phyloP scores from a whole-genome alignment of 1,139 yeast genomes.

The Pichia sp. region DNA sequence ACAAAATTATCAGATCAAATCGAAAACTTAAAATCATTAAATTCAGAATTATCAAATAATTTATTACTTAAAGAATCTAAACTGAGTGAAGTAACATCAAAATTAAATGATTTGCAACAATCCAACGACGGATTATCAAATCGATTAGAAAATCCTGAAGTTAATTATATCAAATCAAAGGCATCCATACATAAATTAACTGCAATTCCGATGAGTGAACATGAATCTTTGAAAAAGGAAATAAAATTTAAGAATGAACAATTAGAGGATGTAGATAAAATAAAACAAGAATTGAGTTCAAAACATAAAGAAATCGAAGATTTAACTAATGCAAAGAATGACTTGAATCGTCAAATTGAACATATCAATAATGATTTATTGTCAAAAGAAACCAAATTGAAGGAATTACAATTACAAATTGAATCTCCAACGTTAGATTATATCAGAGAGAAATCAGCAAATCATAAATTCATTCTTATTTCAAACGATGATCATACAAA shows the following conservation, averaged over 20 bases:
- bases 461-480: constrained; percentile 27
- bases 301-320: constrained; percentile 10
- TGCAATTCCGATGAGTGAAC: constrained; percentile 28
- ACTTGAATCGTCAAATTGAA: constrained; percentile 3
- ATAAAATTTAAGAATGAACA: constrained; percentile 6
- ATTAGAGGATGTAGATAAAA: background rate
- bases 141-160: constrained; percentile 15
- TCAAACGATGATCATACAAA: constrained; percentile 25
- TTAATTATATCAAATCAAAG: constrained; percentile 24
- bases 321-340: background rate
- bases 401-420: background rate
- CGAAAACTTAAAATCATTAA: background rate
- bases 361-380: background rate
- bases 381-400: constrained; percentile 6
- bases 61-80: background rate
- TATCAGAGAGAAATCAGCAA: constrained; percentile 25
- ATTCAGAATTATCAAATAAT: background rate
- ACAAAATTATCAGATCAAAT: background rate
- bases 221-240: constrained; percentile 11
- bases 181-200: constrained; percentile 27
- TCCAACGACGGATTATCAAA: background rate
- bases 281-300: constrained; percentile 1
- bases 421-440: constrained; percentile 21
- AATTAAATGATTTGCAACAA: constrained; percentile 1
- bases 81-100: background rate